Evolutionary conservation across 306 rosid species (phyloP).

Genomic region (Spatholobus suberectus): DNA sequence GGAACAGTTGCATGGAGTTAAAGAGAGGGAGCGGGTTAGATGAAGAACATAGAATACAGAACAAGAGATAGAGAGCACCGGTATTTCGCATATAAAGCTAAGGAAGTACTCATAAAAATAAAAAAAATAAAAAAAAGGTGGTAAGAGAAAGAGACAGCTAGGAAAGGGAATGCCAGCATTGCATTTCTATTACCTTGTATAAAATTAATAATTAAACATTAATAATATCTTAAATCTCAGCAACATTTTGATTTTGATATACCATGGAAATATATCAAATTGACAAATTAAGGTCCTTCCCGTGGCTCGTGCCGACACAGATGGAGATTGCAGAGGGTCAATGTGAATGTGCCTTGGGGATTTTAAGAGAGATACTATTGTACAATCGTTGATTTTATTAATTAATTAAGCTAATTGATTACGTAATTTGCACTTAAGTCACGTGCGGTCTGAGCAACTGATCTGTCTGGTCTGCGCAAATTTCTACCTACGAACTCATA

Average conservation of each 20-base stretch:
- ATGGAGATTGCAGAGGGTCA: neutral
- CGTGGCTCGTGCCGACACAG: constrained; percentile 40
- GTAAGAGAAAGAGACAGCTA: constrained; percentile 50
- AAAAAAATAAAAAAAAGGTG: neutral
- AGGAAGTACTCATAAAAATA: constrained; percentile 21
- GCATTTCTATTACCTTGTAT: constrained; percentile 13
- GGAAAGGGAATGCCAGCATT: constrained; percentile 30
- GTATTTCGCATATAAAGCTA: constrained; percentile 37
- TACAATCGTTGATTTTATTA: neutral
- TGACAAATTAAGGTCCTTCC: neutral
- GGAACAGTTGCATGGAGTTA: constrained; percentile 19
- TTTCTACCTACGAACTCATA: neutral
- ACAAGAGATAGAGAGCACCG: constrained; percentile 9
- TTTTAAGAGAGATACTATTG: neutral
- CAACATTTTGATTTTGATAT: neutral
- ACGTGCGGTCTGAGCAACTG: constrained; percentile 23
- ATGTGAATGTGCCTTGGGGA: neutral
- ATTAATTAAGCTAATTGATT: neutral
- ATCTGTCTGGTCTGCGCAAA: neutral
- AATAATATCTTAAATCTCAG: neutral
- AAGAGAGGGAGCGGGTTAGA: neutral
- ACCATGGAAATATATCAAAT: neutral
- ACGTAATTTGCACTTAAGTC: constrained; percentile 23
- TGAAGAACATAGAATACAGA: neutral
- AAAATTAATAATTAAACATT: neutral